Base-by-base conservation (phyloP, 2,329 filamentous ascomycete genomes). In the Pyrenochaeta sp. region DNA sequence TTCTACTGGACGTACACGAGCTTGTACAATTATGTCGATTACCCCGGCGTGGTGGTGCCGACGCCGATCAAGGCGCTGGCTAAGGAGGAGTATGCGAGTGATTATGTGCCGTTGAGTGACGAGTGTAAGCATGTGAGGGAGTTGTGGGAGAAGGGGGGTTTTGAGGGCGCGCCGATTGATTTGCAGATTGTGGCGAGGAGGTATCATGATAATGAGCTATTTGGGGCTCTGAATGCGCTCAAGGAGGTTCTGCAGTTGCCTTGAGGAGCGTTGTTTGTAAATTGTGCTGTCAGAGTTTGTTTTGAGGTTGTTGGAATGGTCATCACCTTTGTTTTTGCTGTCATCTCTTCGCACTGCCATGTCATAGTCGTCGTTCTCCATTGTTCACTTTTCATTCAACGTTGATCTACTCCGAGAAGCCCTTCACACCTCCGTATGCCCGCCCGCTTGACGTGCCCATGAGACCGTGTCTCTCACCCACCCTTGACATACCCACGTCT, bases 1-100 rank as follows among this genome's bases (percentile, higher is more conserved):
- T 53, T 59, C 3, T 61, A 60, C 36, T 61, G 58, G 58, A 56
- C 51, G 3, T 61, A 61, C 22, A 59, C 58, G 4, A 40, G 37
- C 19, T 17, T 59, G 26, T 61, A 40, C 13, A 61, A 61, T 18
- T 32, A 55, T 13, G 49, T 59, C 1, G 58, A 61, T 35, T 61
- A 61, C 29, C 58, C 58, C 0, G 58, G 53, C 2, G 53, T 51
- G 6, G 53, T 54, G 9, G 44, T 58, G 1, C 55, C 58, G 9
- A 61, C 60, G 26, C 50, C 52, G 2, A 44, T 63, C 6, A 31
- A 21, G 23, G 32, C 42, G 9, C 37, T 49, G 15, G 24, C 18
- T 5, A 46, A 50, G 9, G 58, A 57, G 27, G 24, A 32, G 23
- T 59, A 63, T 41, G 41, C 43, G 5, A 32, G 17, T 10, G 52